phyloP scores from a whole-genome alignment of 2,329 filamentous ascomycete species.

The Ophiostoma populinum region DNA sequence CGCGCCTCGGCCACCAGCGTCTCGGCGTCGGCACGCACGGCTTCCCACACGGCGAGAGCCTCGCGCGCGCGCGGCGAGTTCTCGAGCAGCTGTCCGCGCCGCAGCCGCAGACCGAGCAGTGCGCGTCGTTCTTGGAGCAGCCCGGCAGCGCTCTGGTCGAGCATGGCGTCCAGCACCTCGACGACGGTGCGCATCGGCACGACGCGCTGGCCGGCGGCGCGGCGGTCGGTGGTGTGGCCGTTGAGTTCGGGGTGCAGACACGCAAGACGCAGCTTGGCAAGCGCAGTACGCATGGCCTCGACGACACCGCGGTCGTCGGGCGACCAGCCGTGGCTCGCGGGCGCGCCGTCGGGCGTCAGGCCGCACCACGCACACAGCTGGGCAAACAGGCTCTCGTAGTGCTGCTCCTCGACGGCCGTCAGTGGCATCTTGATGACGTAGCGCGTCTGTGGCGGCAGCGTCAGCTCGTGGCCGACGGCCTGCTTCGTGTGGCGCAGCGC shows the following conservation, averaged over 20 bases:
- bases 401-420: slow-evolving; percentile 75
- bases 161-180: slow-evolving; percentile 81
- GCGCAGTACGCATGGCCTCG: slow-evolving; percentile 62
- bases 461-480: slow-evolving; percentile 59
- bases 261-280: slow-evolving; percentile 33
- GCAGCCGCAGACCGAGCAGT: slow-evolving; percentile 45
- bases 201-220: slow-evolving; percentile 41
- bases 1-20: slow-evolving; percentile 46
- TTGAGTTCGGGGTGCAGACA: slow-evolving; percentile 67
- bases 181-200: slow-evolving; percentile 63
- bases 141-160: slow-evolving; percentile 58
- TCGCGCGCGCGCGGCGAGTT: slow-evolving; percentile 50
- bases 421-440: slow-evolving; percentile 83
- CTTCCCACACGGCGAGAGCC: slow-evolving; percentile 54
- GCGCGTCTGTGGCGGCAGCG: slow-evolving; percentile 66
- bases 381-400: slow-evolving; percentile 62
- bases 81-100: slow-evolving; percentile 61
- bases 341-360: slow-evolving; percentile 45
- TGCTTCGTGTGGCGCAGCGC: slow-evolving; percentile 77
- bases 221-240: slow-evolving; percentile 35
- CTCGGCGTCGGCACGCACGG: slow-evolving; percentile 31
- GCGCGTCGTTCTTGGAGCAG: slow-evolving; percentile 53
- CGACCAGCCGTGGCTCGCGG: slow-evolving; percentile 44
- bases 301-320: slow-evolving; percentile 37
- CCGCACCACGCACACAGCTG: slow-evolving; percentile 57